Percentiles rank a stretch among this genome's conserved stretches.
Conservation (phyloP, 345 rosid species). For the Hibiscus trionum region DNA sequence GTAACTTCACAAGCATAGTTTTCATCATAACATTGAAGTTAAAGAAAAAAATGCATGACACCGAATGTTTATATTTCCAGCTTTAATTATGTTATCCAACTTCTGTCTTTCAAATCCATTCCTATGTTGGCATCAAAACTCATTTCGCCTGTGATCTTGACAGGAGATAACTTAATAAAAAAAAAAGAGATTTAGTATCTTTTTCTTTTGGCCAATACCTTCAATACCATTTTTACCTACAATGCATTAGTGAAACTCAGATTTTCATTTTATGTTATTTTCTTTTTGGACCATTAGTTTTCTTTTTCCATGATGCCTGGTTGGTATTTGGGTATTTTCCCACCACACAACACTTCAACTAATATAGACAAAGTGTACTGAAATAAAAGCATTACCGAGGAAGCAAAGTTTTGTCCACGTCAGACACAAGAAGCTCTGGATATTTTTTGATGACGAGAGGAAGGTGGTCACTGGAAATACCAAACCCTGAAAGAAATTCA, state of each 20-base stretch:
- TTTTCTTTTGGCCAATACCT: neutral
- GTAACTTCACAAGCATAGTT: neutral
- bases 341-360: neutral
- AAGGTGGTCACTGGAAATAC: slow-evolving; percentile 47
- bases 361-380: neutral
- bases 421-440: slow-evolving; percentile 72
- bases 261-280: neutral
- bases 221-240: neutral
- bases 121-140: neutral
- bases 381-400: slow-evolving; percentile 53
- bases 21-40: neutral
- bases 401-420: slow-evolving; percentile 45
- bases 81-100: neutral
- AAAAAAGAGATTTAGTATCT: neutral
- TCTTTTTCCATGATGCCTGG: neutral
- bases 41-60: neutral
- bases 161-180: neutral
- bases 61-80: neutral
- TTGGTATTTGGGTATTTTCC: neutral
- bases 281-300: neutral
- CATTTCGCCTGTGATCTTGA: neutral
- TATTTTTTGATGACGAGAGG: slow-evolving; percentile 71
- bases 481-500: slow-evolving; percentile 45
- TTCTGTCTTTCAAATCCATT: neutral
- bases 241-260: neutral